Evolutionary conservation across 352 stramenopile genomes (phyloP), one percentile per base, ranked within the genome.

Genomic region (Phytophthora citrophthora): DNA sequence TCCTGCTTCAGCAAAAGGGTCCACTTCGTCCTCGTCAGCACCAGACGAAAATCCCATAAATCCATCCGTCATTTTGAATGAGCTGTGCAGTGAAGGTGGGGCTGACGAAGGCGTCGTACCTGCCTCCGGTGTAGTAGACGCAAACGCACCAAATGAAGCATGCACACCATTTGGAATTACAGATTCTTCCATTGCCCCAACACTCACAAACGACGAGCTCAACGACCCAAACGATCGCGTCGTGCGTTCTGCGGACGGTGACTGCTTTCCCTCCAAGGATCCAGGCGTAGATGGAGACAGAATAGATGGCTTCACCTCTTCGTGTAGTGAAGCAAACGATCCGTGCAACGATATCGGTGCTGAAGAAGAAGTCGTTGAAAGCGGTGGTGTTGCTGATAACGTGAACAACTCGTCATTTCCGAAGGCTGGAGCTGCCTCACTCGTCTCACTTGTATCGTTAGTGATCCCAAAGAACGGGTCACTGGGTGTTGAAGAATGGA

Each of bases 391-490:
- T 10, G 44, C 24, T 46, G 64, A 60, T 46, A 71, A 43, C 2
- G 72, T 41, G 31, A 88, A 72, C 4, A 73, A 44, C 0, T 85
- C 76, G 39, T 81, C 70, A 38, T 60, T 55, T 3, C 52, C 69
- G 34, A 78, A 79, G 9, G 66, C 43, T 5, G 54, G 41, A 5
- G 43, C 38, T 5, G 34, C 44, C 4, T 29, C 40, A 46, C 23
- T 64, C 4, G 49, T 47, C 26, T 61, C 59, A 34, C 50, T 77
- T 5, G 49, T 55, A 41, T 62, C 46, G 34, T 46, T 44, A 40
- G 39, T 71, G 20, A 74, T 55, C 9, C 61, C 72, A 64, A 83
- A 72, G 40, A 79, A 88, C 54, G 61, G 73, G 44, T 75, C 66
- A 36, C 32, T 72, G 2, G 61, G 24, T 0, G 54, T 24, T 2